phyloP scores from a whole-genome alignment of 2,329 filamentous ascomycete species.

The Penicillium brasilianum region DNA sequence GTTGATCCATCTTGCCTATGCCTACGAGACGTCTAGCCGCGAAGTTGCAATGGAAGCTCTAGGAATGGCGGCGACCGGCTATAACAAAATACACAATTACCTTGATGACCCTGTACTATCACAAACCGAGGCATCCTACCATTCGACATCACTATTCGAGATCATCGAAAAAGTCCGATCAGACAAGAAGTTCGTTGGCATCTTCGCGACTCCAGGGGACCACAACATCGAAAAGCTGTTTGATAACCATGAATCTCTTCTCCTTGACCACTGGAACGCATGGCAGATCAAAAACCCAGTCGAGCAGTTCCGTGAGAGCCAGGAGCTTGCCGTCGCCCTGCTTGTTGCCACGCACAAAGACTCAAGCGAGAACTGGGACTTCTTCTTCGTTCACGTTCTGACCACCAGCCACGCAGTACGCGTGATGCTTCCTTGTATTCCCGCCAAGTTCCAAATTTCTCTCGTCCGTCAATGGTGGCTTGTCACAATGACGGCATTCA shows the following conservation, averaged over 20 bases:
- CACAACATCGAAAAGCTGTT: slow-evolving; percentile 73
- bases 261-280: slow-evolving; percentile 89
- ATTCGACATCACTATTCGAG: slow-evolving; percentile 67
- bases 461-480: slow-evolving; percentile 91
- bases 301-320: slow-evolving; percentile 75
- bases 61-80: slow-evolving; percentile 66
- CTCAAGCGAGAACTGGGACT: slow-evolving; percentile 68
- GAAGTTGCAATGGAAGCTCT: slow-evolving; percentile 90
- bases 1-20: slow-evolving; percentile 94
- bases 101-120: slow-evolving; percentile 76
- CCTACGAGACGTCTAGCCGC: slow-evolving; percentile 82
- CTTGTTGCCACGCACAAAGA: slow-evolving; percentile 42
- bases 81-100: slow-evolving; percentile 63
- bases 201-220: slow-evolving; percentile 64
- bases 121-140: slow-evolving; percentile 61
- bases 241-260: slow-evolving; percentile 67
- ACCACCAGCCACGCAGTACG: slow-evolving; percentile 87
- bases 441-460: slow-evolving; percentile 70
- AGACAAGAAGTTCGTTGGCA: slow-evolving; percentile 71
- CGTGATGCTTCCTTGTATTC: slow-evolving; percentile 79
- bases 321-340: slow-evolving; percentile 58
- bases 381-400: slow-evolving; percentile 80
- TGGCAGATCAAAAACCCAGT: slow-evolving; percentile 75
- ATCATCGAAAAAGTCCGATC: slow-evolving; percentile 71
- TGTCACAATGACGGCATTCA: slow-evolving; percentile 76